Conservation (phyloP, 441 rosid genomes). For the Hypseocharis bilobata region DNA sequence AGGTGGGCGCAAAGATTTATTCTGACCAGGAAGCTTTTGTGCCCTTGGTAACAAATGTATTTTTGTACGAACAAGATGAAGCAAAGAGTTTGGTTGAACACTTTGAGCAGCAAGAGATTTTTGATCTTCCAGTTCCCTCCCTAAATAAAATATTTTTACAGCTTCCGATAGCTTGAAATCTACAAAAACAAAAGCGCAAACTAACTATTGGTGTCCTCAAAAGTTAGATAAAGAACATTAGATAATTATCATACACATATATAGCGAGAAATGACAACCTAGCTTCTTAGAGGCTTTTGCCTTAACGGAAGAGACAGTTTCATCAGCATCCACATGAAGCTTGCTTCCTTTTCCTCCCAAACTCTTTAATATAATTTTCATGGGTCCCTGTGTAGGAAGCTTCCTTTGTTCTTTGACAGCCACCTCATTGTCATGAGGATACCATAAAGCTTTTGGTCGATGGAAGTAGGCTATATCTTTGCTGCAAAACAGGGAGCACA, state of each 20-base stretch:
- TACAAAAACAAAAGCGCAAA: constrained; percentile 26
- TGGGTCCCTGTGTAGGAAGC: constrained; percentile 68
- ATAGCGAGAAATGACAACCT: constrained; percentile 46
- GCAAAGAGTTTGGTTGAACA: constrained; percentile 83
- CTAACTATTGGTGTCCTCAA: constrained; percentile 17
- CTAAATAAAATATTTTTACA: constrained; percentile 69
- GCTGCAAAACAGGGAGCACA: constrained; percentile 39
- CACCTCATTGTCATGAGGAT: constrained; percentile 90
- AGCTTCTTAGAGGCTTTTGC: constrained; percentile 88
- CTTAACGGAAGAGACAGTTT: constrained; percentile 67
- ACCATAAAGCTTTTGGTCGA: constrained; percentile 93
- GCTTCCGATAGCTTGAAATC: constrained; percentile 85
- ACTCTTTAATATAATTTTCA: constrained; percentile 86
- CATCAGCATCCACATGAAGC: constrained; percentile 79
- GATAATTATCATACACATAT: neutral
- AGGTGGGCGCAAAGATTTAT: constrained; percentile 85
- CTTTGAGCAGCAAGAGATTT: constrained; percentile 67
- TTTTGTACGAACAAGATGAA: constrained; percentile 87
- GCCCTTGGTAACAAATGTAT: constrained; percentile 77
- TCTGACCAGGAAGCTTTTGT: constrained; percentile 82
- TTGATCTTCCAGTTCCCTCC: constrained; percentile 87
- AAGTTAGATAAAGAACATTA: neutral
- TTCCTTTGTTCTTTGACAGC: constrained; percentile 83
- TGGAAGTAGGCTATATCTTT: constrained; percentile 92
- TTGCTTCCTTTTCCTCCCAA: constrained; percentile 96